Percentiles rank a stretch among this genome's conserved stretches.
These are phyloP conservation scores for Centrapalus pauciflorus DNA, from an alignment of 129 eudicot genomes.

Conservation along the genomic window DNA sequence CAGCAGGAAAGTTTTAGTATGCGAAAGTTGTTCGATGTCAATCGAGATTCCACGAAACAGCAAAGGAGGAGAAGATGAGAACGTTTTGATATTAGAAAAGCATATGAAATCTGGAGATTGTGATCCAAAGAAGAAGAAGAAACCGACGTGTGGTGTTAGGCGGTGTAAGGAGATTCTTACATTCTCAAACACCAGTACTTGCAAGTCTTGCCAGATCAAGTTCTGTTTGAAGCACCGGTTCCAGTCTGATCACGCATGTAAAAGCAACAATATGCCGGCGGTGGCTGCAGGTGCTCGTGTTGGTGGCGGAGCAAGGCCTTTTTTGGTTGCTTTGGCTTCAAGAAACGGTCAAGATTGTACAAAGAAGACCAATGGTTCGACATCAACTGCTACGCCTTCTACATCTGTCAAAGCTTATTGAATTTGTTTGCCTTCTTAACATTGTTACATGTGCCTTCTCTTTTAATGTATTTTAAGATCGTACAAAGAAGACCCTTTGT, in stretches of 20 bases:
- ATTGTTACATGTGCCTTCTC: neutral
- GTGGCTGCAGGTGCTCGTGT: slow-evolving; percentile 17
- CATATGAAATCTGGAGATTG: slow-evolving; percentile 74
- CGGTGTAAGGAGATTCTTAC: slow-evolving; percentile 75
- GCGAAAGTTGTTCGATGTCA: slow-evolving; percentile 68
- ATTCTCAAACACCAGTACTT: slow-evolving; percentile 65
- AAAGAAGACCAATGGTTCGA: slow-evolving; percentile 30
- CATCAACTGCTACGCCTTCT: slow-evolving; percentile 34
- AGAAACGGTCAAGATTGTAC: slow-evolving; percentile 63
- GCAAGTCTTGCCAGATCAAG: slow-evolving; percentile 58
- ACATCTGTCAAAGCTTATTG: slow-evolving; percentile 61
- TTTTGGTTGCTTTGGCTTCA: slow-evolving; percentile 61
- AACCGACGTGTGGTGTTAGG: slow-evolving; percentile 62
- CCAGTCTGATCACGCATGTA: slow-evolving; percentile 69
- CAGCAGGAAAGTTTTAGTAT: slow-evolving; percentile 72
- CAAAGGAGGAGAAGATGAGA: slow-evolving; percentile 46
- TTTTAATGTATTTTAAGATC: neutral
- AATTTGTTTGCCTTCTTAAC: slow-evolving; percentile 20
- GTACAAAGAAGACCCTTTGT: no score
- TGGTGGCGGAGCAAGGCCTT: slow-evolving; percentile 30
- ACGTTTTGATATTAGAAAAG: slow-evolving; percentile 29
- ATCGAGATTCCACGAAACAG: slow-evolving; percentile 67
- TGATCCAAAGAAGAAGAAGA: slow-evolving; percentile 81
- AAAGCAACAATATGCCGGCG: neutral
- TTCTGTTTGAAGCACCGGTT: slow-evolving; percentile 83